These are phyloP conservation scores for Pyricularia sp. DNA, from an alignment of 2,329 filamentous ascomycete genomes.

Conservation along the genomic window DNA sequence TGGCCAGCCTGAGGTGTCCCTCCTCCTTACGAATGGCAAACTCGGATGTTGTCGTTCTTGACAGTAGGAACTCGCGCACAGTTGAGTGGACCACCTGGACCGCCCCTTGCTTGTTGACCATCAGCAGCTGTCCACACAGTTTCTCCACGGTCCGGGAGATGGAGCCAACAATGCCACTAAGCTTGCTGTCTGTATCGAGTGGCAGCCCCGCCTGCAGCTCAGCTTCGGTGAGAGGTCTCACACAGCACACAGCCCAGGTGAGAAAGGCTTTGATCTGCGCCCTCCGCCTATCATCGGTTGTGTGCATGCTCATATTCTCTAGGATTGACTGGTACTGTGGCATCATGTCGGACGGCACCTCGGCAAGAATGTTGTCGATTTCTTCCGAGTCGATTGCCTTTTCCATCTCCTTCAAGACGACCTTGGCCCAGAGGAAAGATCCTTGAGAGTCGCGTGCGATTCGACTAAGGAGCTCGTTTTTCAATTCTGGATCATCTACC, in stretches of 20 bases:
- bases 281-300: too few relatives aligned
- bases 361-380: conserved; percentile 17
- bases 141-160: conserved; percentile 12
- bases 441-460: conserved; percentile 21
- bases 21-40: conserved; percentile 15
- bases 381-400: conserved; percentile 16
- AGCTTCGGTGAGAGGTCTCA: conserved; percentile 12
- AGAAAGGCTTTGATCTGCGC: conserved; percentile 10
- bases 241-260: conserved; percentile 12
- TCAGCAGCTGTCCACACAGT: conserved; percentile 22
- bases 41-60: conserved; percentile 11
- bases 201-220: conserved; percentile 13
- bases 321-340: conserved; percentile 19
- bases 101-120: conserved; percentile 17
- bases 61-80: conserved; percentile 18
- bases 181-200: conserved; percentile 13
- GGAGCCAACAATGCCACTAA: conserved; percentile 3
- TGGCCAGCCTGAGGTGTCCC: conserved; percentile 19
- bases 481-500: conserved; percentile 9
- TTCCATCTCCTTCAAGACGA: conserved; percentile 19
- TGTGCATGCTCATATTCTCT: conserved; percentile 7
- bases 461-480: conserved; percentile 11
- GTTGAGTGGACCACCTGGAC: conserved; percentile 25
- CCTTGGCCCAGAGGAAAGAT: conserved; percentile 22
- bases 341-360: conserved; percentile 21